Evolutionary conservation across 495 filamentous ascomycete genomes (phyloP).

Genomic region (Penicillium antarcticum): DNA sequence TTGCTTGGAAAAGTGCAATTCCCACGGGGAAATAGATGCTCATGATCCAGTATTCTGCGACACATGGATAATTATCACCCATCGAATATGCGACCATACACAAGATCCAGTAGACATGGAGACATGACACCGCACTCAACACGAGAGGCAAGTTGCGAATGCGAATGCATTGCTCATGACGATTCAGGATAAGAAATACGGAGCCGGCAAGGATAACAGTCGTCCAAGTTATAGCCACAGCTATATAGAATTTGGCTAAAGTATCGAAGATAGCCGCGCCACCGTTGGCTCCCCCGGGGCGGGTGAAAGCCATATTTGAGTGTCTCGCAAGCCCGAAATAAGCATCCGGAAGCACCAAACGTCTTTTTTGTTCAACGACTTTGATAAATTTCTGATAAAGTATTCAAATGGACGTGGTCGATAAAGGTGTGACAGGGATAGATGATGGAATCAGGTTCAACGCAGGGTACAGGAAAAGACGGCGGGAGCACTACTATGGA

Average conservation of each 20-base stretch:
- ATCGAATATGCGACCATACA: constrained; percentile 56
- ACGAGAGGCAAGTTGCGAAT: constrained; percentile 56
- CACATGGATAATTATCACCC: constrained; percentile 53
- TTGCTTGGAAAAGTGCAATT: constrained; percentile 20
- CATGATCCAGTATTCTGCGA: constrained; percentile 57
- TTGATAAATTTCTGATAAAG: no score
- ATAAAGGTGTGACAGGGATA: neutral
- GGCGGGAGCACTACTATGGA: no score
- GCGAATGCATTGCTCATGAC: constrained; percentile 49
- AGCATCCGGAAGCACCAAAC: no score
- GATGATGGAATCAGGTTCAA: neutral
- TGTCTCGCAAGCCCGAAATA: neutral
- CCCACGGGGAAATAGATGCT: no score
- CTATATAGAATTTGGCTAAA: constrained; percentile 42
- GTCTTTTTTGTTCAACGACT: no score
- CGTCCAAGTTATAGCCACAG: constrained; percentile 49
- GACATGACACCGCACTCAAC: constrained; percentile 47
- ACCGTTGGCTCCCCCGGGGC: neutral
- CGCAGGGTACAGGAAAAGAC: neutral
- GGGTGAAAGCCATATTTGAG: constrained; percentile 1
- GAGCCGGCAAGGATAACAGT: constrained; percentile 43
- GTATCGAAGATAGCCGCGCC: constrained; percentile 25
- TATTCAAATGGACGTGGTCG: no score
- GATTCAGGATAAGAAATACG: constrained; percentile 46
- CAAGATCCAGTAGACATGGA: constrained; percentile 58